Conservation (phyloP, 768 basidiomycete genomes). For the Pleurotus tuoliensis region DNA sequence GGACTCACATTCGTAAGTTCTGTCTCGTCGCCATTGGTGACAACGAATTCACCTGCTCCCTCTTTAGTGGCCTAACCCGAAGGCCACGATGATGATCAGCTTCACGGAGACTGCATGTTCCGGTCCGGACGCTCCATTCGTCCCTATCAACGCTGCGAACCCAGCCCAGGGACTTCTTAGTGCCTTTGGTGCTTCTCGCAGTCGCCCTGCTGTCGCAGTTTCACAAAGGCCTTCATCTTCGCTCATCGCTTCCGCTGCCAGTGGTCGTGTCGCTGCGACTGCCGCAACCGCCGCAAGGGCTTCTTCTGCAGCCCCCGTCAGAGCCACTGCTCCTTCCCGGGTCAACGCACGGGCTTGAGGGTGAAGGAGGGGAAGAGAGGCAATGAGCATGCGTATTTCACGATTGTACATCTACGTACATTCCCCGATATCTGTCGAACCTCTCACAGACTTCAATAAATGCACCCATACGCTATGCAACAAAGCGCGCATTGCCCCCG, state of each 20-base stretch:
- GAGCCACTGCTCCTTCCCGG: background rate
- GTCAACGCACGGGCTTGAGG: background rate
- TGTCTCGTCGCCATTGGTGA: no score
- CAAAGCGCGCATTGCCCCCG: no score
- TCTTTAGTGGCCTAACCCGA: slow-evolving; percentile 2
- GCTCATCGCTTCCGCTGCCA: background rate
- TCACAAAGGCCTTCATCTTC: background rate
- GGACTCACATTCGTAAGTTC: slow-evolving; percentile 3
- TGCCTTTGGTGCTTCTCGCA: background rate
- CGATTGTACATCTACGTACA: no score
- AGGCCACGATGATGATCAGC: background rate
- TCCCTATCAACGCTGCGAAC: background rate
- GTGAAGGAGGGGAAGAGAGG: no score
- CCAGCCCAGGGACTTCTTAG: background rate
- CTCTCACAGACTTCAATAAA: no score
- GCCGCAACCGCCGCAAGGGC: background rate
- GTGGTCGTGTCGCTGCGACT: background rate
- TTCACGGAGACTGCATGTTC: slow-evolving; percentile 6
- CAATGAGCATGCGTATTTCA: no score
- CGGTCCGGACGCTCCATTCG: background rate
- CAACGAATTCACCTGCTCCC: background rate
- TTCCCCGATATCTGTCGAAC: no score
- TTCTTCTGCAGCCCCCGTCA: background rate
- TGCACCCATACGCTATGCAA: no score
- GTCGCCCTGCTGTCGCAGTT: background rate